Evolutionary conservation across 371 early-diverging fungal genomes (phyloP).

Genomic region (Mortierella sp.): DNA sequence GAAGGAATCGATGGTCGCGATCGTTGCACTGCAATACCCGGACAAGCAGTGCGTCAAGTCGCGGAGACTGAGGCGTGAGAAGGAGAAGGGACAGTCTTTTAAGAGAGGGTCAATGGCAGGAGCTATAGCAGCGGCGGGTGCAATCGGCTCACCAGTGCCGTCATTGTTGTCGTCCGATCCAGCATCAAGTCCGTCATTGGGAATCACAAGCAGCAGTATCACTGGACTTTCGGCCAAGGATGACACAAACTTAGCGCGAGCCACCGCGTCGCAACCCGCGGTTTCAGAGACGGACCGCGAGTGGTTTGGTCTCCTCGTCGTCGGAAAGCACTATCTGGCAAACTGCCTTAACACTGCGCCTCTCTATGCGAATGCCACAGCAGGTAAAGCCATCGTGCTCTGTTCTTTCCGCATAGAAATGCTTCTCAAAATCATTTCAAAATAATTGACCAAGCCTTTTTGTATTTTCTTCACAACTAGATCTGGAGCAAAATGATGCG

Average conservation of each 20-base stretch:
- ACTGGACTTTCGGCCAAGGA: slow-evolving; percentile 15
- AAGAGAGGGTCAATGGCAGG: background rate
- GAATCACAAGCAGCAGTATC: background rate
- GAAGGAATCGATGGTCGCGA: slow-evolving; percentile 43
- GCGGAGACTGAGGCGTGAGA: slow-evolving; percentile 43
- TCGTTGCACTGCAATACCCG: slow-evolving; percentile 53
- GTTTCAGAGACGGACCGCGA: slow-evolving; percentile 38
- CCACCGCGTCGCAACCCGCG: slow-evolving; percentile 21
- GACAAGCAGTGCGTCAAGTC: slow-evolving; percentile 36
- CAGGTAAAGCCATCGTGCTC: slow-evolving; percentile 17
- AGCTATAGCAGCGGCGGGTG: background rate
- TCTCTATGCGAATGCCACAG: slow-evolving; percentile 7
- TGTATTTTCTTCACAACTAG: background rate
- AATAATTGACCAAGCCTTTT: background rate
- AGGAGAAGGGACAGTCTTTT: slow-evolving; percentile 33
- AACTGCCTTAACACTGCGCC: slow-evolving; percentile 27
- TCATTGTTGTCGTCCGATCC: background rate
- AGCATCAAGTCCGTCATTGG: slow-evolving; percentile 8
- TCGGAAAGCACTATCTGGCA: slow-evolving; percentile 27
- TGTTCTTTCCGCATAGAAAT: background rate
- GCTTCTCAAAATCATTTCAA: background rate
- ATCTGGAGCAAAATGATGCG: background rate
- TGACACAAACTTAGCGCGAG: slow-evolving; percentile 20
- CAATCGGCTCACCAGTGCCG: background rate
- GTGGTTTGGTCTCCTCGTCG: slow-evolving; percentile 49